These are phyloP conservation scores for Spatholobus suberectus DNA, from an alignment of 306 rosid genomes.

Conservation along the genomic window DNA sequence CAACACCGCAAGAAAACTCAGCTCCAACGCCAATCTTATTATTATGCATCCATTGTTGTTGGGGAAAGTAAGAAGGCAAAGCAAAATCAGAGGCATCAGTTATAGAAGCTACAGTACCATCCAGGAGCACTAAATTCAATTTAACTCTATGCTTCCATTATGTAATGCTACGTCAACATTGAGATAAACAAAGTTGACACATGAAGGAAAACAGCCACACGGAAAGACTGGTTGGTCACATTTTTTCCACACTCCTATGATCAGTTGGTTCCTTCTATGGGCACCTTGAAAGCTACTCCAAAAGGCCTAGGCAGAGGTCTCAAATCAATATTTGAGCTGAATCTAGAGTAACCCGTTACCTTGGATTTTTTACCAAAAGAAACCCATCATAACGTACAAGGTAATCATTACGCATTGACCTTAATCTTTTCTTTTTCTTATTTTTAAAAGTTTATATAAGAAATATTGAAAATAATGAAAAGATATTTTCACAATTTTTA, in stretches of 20 bases:
- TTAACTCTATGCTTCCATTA: neutral
- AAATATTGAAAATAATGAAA: neutral
- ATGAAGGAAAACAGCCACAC: conserved; percentile 3
- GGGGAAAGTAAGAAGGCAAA: neutral
- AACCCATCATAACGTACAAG: neutral
- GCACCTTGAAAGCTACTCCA: conserved; percentile 28
- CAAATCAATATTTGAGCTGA: neutral
- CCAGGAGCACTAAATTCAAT: neutral
- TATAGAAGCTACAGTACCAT: neutral
- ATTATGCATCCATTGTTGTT: neutral
- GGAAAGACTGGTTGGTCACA: conserved; percentile 2
- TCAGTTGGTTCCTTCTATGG: neutral
- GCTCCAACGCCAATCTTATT: too few relatives aligned
- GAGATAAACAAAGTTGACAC: neutral
- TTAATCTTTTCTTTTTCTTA: neutral
- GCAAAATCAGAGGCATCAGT: neutral
- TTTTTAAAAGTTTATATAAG: neutral
- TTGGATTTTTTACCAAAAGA: conserved; percentile 2
- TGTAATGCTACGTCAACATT: neutral
- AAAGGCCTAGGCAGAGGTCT: neutral
- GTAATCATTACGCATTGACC: neutral
- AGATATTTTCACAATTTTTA: too few relatives aligned
- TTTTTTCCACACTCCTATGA: neutral
- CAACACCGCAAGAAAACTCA: neutral
- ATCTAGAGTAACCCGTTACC: neutral